Conservation (phyloP, 2,329 filamentous ascomycete species). For the Epichloe sp. region DNA sequence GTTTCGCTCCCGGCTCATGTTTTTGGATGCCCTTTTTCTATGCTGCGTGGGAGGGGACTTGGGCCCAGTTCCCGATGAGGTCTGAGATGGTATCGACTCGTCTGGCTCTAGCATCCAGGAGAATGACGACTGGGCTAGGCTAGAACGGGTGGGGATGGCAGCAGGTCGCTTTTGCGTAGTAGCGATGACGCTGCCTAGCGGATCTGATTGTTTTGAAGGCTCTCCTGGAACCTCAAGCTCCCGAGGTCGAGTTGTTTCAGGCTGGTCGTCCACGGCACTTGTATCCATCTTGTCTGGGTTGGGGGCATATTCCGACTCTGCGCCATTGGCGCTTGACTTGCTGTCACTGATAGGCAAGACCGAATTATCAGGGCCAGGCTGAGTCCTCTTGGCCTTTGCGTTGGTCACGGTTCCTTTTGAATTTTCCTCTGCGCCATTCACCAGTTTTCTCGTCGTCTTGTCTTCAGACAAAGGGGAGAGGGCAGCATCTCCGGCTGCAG, state of each 20-base stretch:
- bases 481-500: background rate
- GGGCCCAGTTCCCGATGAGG: conserved; percentile 9
- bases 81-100: conserved; percentile 17
- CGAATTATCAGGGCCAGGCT: background rate
- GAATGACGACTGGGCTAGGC: conserved; percentile 61
- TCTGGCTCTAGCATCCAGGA: conserved; percentile 64
- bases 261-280: background rate
- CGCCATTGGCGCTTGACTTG: background rate
- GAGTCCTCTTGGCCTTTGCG: background rate
- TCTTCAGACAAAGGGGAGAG: background rate
- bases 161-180: conserved; percentile 13
- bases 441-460: background rate
- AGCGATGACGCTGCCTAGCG: background rate
- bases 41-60: conserved; percentile 22
- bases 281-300: background rate
- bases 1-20: conserved; percentile 38
- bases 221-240: background rate
- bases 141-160: conserved; percentile 48
- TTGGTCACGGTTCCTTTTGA: background rate
- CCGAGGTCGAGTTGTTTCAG: background rate
- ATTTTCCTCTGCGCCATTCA: background rate
- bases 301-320: background rate
- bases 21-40: conserved; percentile 29
- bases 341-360: background rate
- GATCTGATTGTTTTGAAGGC: background rate